These are phyloP conservation scores for Stachybotrys chlorohalonatus DNA, from an alignment of 2,329 filamentous ascomycete species.

Conservation along the genomic window DNA sequence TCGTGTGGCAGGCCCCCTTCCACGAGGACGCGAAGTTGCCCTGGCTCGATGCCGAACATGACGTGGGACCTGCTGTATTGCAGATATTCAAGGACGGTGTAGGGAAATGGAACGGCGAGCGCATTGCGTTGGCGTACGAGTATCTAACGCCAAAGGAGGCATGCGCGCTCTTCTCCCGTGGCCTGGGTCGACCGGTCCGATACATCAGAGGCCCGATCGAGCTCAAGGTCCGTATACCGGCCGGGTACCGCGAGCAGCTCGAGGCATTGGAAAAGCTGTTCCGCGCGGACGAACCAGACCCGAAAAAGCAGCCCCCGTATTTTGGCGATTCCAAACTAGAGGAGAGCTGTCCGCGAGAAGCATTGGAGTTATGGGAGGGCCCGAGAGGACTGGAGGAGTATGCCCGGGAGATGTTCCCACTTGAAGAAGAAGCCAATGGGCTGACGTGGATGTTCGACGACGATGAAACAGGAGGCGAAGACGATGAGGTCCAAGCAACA, in stretches of 20 bases:
- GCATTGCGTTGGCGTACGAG: slow-evolving; percentile 86
- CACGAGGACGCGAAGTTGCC: slow-evolving; percentile 82
- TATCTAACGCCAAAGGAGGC: slow-evolving; percentile 76
- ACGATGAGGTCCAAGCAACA: slow-evolving; percentile 24
- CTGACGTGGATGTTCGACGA: slow-evolving; percentile 78
- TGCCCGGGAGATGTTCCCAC: slow-evolving; percentile 82
- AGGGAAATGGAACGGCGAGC: slow-evolving; percentile 66
- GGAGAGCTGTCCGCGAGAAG: slow-evolving; percentile 60
- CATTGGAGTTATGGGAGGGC: slow-evolving; percentile 82
- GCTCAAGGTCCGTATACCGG: slow-evolving; percentile 75
- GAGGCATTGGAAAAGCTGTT: slow-evolving; percentile 58
- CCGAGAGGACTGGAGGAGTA: slow-evolving; percentile 90
- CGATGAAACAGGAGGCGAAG: slow-evolving; percentile 29
- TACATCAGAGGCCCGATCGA: slow-evolving; percentile 76
- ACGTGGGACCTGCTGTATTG: slow-evolving; percentile 82
- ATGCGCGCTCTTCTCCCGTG: slow-evolving; percentile 70
- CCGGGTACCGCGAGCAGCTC: slow-evolving; percentile 82
- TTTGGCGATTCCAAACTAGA: slow-evolving; percentile 52
- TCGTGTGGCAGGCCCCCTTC: slow-evolving; percentile 90
- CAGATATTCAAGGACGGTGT: slow-evolving; percentile 94
- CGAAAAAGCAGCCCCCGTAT: slow-evolving; percentile 51
- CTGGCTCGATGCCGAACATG: slow-evolving; percentile 94
- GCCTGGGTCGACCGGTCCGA: slow-evolving; percentile 65
- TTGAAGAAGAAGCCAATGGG: slow-evolving; percentile 92
- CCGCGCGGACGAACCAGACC: slow-evolving; percentile 38